Conservation (phyloP, 2,329 filamentous ascomycete genomes). For the Tolypocladium paradoxum region DNA sequence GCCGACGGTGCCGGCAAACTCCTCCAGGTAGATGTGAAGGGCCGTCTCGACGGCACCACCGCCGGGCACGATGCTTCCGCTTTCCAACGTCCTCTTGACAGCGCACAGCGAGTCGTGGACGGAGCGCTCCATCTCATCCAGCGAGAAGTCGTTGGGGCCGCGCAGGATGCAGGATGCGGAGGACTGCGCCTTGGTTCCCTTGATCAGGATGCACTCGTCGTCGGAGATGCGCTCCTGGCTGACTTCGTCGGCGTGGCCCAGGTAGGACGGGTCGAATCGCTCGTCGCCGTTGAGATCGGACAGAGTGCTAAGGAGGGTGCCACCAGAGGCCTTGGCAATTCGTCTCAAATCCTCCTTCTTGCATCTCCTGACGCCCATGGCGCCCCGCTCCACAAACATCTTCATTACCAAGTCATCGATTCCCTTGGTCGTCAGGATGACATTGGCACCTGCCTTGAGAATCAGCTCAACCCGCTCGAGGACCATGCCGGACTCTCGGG, state of each 20-base stretch:
- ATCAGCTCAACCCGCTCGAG: conserved; percentile 95
- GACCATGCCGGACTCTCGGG: conserved; percentile 85
- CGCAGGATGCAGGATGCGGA: conserved; percentile 94
- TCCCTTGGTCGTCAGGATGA: conserved; percentile 93
- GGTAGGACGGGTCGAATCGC: conserved; percentile 81
- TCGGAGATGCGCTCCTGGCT: conserved; percentile 98
- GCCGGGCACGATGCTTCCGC: conserved; percentile 90
- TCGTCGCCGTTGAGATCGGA: conserved; percentile 97
- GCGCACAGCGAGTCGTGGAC: conserved; percentile 94
- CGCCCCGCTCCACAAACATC: conserved; percentile 85
- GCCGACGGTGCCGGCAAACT: conserved; percentile 94
- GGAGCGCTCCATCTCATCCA: conserved; percentile 98
- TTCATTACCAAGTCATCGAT: conserved; percentile 96
- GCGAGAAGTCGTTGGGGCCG: conserved; percentile 87
- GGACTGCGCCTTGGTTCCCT: conserved; percentile 87
- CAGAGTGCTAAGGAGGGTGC: conserved; percentile 82
- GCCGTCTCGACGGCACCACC: conserved; percentile 98
- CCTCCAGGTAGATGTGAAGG: conserved; percentile 96
- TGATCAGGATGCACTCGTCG: conserved; percentile 94
- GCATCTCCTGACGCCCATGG: conserved; percentile 90
- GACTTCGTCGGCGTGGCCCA: conserved; percentile 90
- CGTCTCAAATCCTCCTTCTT: conserved; percentile 97
- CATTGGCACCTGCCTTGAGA: conserved; percentile 91
- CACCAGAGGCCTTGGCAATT: conserved; percentile 92
- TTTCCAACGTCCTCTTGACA: conserved; percentile 94